These are phyloP conservation scores for Suillus clintonianus DNA, from an alignment of 768 basidiomycete species.

Conservation along the genomic window DNA sequence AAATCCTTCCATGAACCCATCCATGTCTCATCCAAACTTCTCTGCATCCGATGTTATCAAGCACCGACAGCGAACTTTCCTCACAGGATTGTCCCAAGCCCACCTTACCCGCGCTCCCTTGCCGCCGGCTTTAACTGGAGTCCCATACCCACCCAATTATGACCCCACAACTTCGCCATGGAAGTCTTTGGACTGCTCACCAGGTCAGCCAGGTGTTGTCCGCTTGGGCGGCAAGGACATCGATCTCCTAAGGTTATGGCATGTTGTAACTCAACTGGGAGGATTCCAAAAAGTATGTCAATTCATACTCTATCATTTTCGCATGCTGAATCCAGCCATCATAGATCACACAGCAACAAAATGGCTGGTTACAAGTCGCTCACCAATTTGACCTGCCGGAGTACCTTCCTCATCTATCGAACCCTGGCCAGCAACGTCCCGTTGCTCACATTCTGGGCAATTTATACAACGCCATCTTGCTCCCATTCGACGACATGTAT, in stretches of 20 bases:
- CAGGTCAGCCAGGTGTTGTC: conserved; percentile 59
- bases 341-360: conserved; percentile 49
- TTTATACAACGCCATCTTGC: conserved; percentile 63
- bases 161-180: conserved; percentile 66
- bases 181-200: conserved; percentile 63
- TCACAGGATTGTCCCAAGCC: conserved; percentile 57
- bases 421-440: conserved; percentile 47
- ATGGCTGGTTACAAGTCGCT: conserved; percentile 57
- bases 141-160: conserved; percentile 54
- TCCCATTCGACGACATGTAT: conserved; percentile 74
- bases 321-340: conserved; percentile 13
- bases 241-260: conserved; percentile 76
- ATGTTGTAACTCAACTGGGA: conserved; percentile 57
- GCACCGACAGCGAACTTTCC: conserved; percentile 61
- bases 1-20: conserved; percentile 44
- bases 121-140: conserved; percentile 72
- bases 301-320: conserved; percentile 14
- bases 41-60: conserved; percentile 41
- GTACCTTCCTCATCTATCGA: conserved; percentile 43
- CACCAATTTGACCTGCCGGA: conserved; percentile 64
- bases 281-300: conserved; percentile 60
- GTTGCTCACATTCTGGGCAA: conserved; percentile 55
- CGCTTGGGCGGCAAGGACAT: conserved; percentile 74
- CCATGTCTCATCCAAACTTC: conserved; percentile 38
- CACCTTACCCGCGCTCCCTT: conserved; percentile 66